Percentiles rank a stretch among this genome's conserved stretches.
Evolutionary conservation across 139 green algal species (phyloP).

Genomic region (Pleodorina starrii): DNA sequence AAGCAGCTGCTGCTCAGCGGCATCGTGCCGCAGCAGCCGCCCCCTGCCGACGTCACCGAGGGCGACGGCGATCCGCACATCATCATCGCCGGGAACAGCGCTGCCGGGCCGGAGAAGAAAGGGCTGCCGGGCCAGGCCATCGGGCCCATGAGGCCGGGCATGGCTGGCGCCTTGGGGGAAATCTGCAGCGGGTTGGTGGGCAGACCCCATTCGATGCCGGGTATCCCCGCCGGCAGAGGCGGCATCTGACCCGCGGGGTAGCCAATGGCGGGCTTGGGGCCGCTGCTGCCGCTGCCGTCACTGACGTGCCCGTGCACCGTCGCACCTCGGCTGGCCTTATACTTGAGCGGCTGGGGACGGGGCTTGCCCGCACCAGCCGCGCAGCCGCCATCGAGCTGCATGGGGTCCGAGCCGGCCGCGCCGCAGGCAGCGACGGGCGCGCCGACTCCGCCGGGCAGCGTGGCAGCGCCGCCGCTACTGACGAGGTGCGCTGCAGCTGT

Average conservation of each 20-base stretch:
- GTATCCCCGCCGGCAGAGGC: slow-evolving; percentile 1
- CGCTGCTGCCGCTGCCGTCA: neutral
- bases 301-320: neutral
- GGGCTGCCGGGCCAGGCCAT: slow-evolving; percentile 13
- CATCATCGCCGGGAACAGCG: slow-evolving; percentile 5
- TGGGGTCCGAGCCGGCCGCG: no score
- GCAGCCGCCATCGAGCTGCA: neutral
- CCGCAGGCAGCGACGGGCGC: no score
- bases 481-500: no score
- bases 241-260: slow-evolving; percentile 47
- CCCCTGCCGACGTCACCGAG: slow-evolving; percentile 26
- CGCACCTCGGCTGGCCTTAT: neutral
- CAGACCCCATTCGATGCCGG: slow-evolving; percentile 54
- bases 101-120: slow-evolving; percentile 12
- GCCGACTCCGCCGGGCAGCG: no score
- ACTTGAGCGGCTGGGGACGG: neutral
- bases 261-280: slow-evolving; percentile 37
- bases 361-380: neutral
- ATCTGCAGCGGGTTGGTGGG: slow-evolving; percentile 58
- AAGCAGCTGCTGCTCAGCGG: slow-evolving; percentile 33
- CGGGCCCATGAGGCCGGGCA: slow-evolving; percentile 20
- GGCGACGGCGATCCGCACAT: neutral
- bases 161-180: slow-evolving; percentile 32
- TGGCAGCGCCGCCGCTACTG: no score
- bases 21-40: neutral